Evolutionary conservation across 768 basidiomycete species (phyloP), one percentile per base, ranked within the genome.

Genomic region (Boletus reticuloceps): DNA sequence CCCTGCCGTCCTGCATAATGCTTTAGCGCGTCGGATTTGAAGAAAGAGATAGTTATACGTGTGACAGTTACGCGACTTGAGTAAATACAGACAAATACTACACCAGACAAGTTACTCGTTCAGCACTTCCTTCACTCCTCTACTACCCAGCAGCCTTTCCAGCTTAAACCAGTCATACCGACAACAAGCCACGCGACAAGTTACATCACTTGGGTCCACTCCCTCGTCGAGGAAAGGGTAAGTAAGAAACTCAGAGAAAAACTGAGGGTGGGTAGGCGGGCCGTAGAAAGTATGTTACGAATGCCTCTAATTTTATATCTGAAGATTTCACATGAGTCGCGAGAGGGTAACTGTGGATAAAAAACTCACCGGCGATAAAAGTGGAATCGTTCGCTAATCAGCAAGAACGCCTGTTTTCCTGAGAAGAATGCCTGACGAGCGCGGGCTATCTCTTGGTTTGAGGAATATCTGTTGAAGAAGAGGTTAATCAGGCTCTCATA

Each of bases 321-420:
- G 64, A n/a, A 34, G 6, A 17, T 52, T 43, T 11, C 29, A 19
- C 50, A 20, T 55, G 14, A 46, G 41, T 38, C n/a, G 40, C 29
- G 19, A 44, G 51, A 58, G 42, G 5, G 39, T 9, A 50, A 29
- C 16, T 20, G 37, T 32, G 20, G 12, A 27, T 14, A 47, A 38
- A 11, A 43, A 25, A 69, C 76, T 42, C 42, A 86, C 88, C 94
- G 78, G 59, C 91, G 84, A 79, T 93, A 98, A 71, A 98, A 99
- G 72, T 99, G 95, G 79, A 98, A 98, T n/a, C 97, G 85, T 68
- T 99, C 97, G 63, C 91, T 96, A 66, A 98, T 78, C 58, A 98
- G 79, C 31, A 99, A 71, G 77, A 98, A 92, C 0, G 88, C 77
- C 61, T 88, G 92, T 62, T 88, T 86, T 40, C 91, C 91, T 20